Percentiles rank a stretch among this genome's conserved stretches.
Conservation (phyloP, 331 rosid species). For the Quercus phellos region DNA sequence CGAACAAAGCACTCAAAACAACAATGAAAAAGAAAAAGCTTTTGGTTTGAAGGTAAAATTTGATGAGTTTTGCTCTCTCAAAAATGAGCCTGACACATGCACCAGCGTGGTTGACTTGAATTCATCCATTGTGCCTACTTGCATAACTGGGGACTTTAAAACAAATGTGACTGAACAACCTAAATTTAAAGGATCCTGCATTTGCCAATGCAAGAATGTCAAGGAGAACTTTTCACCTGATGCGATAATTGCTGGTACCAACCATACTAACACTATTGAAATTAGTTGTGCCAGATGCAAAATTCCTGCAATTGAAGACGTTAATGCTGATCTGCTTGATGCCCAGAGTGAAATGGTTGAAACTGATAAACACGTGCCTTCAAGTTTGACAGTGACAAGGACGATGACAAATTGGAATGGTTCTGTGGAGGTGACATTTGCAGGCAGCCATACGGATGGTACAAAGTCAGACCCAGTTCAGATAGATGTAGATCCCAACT, state of each 20-base stretch:
- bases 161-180: slow-evolving; percentile 14
- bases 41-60: slow-evolving; percentile 6
- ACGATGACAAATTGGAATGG: not conserved
- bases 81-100: slow-evolving; percentile 9
- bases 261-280: not conserved
- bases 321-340: not conserved
- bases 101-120: slow-evolving; percentile 16
- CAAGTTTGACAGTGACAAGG: not conserved
- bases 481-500: not conserved
- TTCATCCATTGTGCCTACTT: slow-evolving; percentile 7
- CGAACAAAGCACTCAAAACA: not conserved
- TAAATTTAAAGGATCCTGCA: not conserved
- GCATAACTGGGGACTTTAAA: not conserved
- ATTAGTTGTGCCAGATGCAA: not conserved
- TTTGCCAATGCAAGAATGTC: not conserved
- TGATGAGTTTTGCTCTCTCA: slow-evolving; percentile 1
- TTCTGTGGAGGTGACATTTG: not conserved
- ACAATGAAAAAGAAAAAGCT: slow-evolving; percentile 11
- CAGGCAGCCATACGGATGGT: not conserved
- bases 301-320: not conserved
- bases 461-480: not conserved
- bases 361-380: not conserved
- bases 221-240: not conserved
- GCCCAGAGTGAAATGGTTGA: not conserved
- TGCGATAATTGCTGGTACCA: not conserved